phyloP scores from a whole-genome alignment of 2,329 filamentous ascomycete genomes.

The Akanthomyces lecanii region DNA sequence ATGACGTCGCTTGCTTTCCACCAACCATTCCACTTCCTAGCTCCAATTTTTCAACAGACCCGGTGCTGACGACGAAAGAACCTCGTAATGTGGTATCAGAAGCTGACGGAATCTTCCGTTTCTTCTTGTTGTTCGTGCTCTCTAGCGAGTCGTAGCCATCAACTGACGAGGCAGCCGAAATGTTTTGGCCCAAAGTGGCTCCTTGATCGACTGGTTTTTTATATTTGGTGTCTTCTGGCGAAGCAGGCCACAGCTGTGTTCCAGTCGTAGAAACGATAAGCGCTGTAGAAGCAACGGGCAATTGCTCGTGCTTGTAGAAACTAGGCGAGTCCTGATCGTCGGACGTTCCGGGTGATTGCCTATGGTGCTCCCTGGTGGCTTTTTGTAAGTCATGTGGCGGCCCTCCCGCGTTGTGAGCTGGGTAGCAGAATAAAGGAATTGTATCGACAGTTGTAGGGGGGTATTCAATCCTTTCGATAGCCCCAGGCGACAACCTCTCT shows the following conservation, averaged over 20 bases:
- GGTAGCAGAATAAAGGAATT: conserved; percentile 65
- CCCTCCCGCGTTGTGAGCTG: conserved; percentile 51
- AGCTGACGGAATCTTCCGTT: conserved; percentile 92
- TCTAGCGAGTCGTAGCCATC: conserved; percentile 97
- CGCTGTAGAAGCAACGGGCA: neutral
- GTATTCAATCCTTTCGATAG: conserved; percentile 76
- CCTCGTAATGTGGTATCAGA: conserved; percentile 55
- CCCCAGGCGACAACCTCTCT: conserved; percentile 80
- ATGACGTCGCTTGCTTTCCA: conserved; percentile 22
- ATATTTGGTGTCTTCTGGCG: neutral
- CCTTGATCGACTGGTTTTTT: neutral
- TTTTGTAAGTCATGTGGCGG: neutral
- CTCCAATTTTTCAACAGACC: neutral
- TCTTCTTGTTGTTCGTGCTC: conserved; percentile 99
- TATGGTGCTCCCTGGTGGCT: neutral
- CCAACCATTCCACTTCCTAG: conserved; percentile 23
- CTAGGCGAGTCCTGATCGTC: neutral
- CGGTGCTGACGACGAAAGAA: conserved; percentile 23
- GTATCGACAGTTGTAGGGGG: conserved; percentile 69
- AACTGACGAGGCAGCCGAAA: conserved; percentile 64
- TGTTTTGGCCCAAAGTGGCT: conserved; percentile 26
- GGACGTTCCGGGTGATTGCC: neutral
- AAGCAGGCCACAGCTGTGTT: neutral
- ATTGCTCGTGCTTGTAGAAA: neutral
- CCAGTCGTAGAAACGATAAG: neutral